Evolutionary conservation across 1,284 basidiomycete genomes (phyloP), one percentile per base, ranked within the genome.

Genomic region (Prillingera fragicola): DNA sequence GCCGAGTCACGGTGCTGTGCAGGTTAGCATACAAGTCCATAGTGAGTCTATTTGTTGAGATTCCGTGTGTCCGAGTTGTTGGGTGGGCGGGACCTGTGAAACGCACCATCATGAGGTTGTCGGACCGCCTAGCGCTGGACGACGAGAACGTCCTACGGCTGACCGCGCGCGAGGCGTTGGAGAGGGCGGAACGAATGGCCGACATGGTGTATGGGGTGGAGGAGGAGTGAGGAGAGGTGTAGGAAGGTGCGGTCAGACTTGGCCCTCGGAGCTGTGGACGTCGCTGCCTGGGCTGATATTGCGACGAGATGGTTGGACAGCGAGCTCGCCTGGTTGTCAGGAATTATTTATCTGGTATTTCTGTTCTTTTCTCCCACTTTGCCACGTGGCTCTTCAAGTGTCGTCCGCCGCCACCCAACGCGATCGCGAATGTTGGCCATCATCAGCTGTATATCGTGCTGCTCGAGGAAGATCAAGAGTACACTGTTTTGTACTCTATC

Each of bases 1-100:
- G 81, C 75, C 34, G 89, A 92, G 74, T 96, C 88, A 50, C 91
- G 86, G 72, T 96, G 92, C 88, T 92, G 55, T 36, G 45, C n/a
- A 26, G 8, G 36, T 52, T 18, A 38, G 26, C 38, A 10, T 29
- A 15, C 27, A 8, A 5, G 8, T 7, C 3, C 19, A 26, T 14
- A 21, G 24, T 18, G 23, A 5, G 14, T n/a, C 1, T 13, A 26
- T 7, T 19, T 19, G 25, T 22, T 15, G 6, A 32, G 24, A n/a
- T 14, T 14, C 18, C 33, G n/a, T 19, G 33, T 6, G 6, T 18
- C 6, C 17, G 12, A 10, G n/a, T 19, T 27, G 25, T 25, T 22
- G 36, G 8, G 26, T 27, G 2, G 36, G 14, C 17, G 1, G 22
- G 37, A 72, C n/a, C n/a, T n/a, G n/a, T n/a, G n/a, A n/a, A n/a